phyloP scores from a whole-genome alignment of 305 asterid species.

The Fraxinus latifolia region DNA sequence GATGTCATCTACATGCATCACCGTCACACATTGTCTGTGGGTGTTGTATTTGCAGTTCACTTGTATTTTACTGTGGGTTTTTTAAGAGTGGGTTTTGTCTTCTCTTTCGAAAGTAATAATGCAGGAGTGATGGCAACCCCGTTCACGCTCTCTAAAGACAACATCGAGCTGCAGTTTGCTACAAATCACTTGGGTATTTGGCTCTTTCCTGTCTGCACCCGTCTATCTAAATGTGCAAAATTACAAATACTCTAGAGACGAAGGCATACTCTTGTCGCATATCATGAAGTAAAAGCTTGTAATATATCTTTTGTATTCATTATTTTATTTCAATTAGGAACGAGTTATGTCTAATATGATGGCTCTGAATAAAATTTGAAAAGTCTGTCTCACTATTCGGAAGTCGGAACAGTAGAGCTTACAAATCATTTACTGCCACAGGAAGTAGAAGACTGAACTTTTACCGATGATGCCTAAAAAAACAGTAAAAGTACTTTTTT shows the following conservation, averaged over 20 bases:
- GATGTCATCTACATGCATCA: not conserved
- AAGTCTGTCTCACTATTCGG: not conserved
- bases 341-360: not conserved
- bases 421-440: not conserved
- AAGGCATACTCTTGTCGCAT: not conserved
- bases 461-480: not conserved
- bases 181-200: constrained; percentile 71
- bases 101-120: constrained; percentile 54
- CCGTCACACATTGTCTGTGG: not conserved
- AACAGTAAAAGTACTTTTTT: not conserved
- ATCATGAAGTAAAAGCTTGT: not conserved
- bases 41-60: not conserved
- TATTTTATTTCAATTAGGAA: not conserved
- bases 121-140: constrained; percentile 76
- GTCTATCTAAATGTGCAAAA: not conserved
- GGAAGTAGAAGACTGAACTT: not conserved
- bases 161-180: constrained; percentile 79
- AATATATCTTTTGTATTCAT: not conserved
- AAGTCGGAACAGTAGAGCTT: not conserved
- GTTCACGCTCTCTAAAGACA: constrained; percentile 67
- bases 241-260: not conserved
- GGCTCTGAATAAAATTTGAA: not conserved
- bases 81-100: constrained; percentile 3
- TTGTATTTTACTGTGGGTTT: not conserved
- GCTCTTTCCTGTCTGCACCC: constrained; percentile 4